Evolutionary conservation across 345 rosid species (phyloP), one percentile per base, ranked within the genome.

Genomic region (Populus alba): DNA sequence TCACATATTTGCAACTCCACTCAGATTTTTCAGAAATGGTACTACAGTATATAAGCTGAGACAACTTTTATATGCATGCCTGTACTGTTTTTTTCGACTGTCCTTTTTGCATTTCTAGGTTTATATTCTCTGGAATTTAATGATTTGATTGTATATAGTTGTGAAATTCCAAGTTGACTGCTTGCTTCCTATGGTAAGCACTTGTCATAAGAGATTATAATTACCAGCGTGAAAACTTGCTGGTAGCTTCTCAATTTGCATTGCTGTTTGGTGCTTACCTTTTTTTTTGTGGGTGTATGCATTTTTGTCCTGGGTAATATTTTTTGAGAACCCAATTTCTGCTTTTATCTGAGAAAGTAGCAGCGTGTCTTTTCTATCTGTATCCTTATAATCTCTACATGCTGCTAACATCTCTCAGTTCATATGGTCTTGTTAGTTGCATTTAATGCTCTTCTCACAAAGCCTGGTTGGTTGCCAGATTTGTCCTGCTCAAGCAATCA

Each of bases 401-500:
- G 10, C 6, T 37, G 51, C 15, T 25, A 23, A 16, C 25, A 38
- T 39, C 49, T 51, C 75, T 57, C 10, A 16, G 77, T 57, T 29
- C 39, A 23, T 53, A 25, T 27, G 74, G 70, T 20, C 68, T 68
- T 47, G 51, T 33, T 41, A 16, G 23, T 39, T 66, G 20, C 69
- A 37, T 41, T 8, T 12, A 47, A 38, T 33, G 35, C n/a, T 81
- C 78, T 59, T 75, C 72, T 82, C 62, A 69, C 57, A 62, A 16
- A 15, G 31, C 55, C 11, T 69, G 65, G 65, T 57, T 77, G 83
- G 72, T 84, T 77, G 72, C 76, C 83, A 92, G 98, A 84, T 96
- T 72, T 96, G 99, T 80, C 99, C 99, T 75, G 98, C 97, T 23
- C 99, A 90, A 84, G 98, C 99, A 39, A 96, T 96, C 81, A 96